Percentiles rank a stretch among this genome's conserved stretches.
phyloP scores from a whole-genome alignment of 2,329 filamentous ascomycete genomes.

The Geoglossum cookeanum region DNA sequence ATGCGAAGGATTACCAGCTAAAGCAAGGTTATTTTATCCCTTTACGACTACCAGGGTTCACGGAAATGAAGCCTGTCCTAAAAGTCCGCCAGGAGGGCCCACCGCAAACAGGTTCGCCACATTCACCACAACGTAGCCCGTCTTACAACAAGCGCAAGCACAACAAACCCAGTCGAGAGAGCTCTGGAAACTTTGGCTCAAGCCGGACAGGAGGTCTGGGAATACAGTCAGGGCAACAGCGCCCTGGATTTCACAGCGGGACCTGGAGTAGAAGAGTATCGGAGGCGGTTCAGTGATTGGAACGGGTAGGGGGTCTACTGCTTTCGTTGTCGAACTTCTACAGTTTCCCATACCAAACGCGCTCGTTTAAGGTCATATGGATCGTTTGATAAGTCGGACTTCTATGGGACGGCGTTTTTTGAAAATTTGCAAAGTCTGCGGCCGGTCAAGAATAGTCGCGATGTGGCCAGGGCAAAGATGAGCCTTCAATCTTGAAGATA shows the following conservation, averaged over 20 bases:
- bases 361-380: background rate
- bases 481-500: background rate
- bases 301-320: background rate
- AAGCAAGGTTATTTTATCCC: slow-evolving; percentile 3
- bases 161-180: background rate
- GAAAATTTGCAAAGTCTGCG: slow-evolving; percentile 1
- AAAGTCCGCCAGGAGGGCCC: background rate
- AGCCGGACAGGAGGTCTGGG: background rate
- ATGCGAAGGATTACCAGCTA: slow-evolving; percentile 2
- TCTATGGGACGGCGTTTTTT: background rate
- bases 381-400: background rate
- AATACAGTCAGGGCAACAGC: background rate
- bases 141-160: slow-evolving; percentile 1
- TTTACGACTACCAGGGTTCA: slow-evolving; percentile 3
- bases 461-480: background rate
- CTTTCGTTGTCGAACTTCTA: background rate
- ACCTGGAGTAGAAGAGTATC: slow-evolving; percentile 1
- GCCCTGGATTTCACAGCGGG: background rate
- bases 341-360: background rate
- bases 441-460: background rate
- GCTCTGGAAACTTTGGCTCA: background rate
- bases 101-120: background rate
- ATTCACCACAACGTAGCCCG: background rate
- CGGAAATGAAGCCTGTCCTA: slow-evolving; percentile 1
- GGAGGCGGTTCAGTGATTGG: background rate